phyloP scores from a whole-genome alignment of 306 rosid genomes.

The Lathyrus sativus region DNA sequence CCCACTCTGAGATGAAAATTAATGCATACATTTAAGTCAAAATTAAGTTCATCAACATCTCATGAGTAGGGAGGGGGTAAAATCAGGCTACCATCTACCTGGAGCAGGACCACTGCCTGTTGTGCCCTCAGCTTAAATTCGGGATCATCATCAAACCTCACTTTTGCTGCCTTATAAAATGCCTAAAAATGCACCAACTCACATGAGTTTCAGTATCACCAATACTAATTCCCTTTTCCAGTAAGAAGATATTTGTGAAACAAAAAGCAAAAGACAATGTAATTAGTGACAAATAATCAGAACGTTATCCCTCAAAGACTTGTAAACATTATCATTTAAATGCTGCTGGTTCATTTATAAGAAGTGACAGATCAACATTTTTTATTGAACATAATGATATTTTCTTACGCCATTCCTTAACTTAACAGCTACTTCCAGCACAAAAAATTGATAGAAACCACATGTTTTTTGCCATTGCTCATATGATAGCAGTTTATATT shows the following conservation, averaged over 20 bases:
- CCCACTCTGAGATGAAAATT: slow-evolving; percentile 69
- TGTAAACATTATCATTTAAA: slow-evolving; percentile 20
- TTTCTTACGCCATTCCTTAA: not conserved
- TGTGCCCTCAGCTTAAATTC: slow-evolving; percentile 88
- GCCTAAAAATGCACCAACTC: slow-evolving; percentile 47
- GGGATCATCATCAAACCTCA: slow-evolving; percentile 79
- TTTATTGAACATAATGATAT: slow-evolving; percentile 5
- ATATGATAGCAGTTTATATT: slow-evolving; percentile 13
- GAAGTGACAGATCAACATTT: slow-evolving; percentile 4
- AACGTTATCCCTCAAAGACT: slow-evolving; percentile 5
- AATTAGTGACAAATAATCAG: slow-evolving; percentile 16
- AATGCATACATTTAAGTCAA: slow-evolving; percentile 20
- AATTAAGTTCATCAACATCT: slow-evolving; percentile 6
- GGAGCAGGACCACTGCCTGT: slow-evolving; percentile 83
- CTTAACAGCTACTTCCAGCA: not conserved
- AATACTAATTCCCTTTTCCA: slow-evolving; percentile 24
- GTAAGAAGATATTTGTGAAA: not conserved
- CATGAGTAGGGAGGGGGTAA: slow-evolving; percentile 5
- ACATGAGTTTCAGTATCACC: slow-evolving; percentile 31
- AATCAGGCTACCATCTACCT: slow-evolving; percentile 51
- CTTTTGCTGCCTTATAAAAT: slow-evolving; percentile 87
- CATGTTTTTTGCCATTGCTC: not conserved
- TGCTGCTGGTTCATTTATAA: slow-evolving; percentile 22
- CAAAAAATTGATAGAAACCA: not conserved
- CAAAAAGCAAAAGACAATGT: slow-evolving; percentile 19